Percentiles rank a stretch among this genome's conserved stretches.
These are phyloP conservation scores for Marasmius sp. DNA, from an alignment of 1,284 basidiomycete species.

Conservation along the genomic window DNA sequence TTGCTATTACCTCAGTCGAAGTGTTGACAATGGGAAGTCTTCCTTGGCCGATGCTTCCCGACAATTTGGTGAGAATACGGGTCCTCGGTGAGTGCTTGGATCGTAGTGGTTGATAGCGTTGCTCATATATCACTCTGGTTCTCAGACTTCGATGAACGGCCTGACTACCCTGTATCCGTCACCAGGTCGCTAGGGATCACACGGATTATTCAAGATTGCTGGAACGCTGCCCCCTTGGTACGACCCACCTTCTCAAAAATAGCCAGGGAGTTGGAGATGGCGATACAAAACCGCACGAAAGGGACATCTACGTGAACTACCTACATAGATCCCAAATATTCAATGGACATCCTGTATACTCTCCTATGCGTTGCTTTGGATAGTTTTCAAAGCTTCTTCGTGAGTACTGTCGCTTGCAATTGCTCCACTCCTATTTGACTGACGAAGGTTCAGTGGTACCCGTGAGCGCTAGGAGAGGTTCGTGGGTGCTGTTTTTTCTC, in stretches of 20 bases:
- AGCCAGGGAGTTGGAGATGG: neutral
- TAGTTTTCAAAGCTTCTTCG: no score
- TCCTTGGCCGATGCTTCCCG: slow-evolving; percentile 11
- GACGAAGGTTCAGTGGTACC: no score
- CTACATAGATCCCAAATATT: no score
- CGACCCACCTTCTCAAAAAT: slow-evolving; percentile 6
- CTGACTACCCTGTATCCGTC: slow-evolving; percentile 1
- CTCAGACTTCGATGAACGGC: slow-evolving; percentile 5
- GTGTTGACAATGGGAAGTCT: slow-evolving; percentile 13
- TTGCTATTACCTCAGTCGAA: slow-evolving; percentile 10
- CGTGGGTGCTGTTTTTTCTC: no score
- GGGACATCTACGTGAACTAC: neutral
- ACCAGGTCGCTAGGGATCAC: slow-evolving; percentile 6
- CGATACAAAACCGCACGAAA: neutral
- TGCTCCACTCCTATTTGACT: no score
- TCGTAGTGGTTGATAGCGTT: neutral
- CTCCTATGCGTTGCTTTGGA: no score
- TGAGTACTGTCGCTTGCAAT: no score
- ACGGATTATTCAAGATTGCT: slow-evolving; percentile 4
- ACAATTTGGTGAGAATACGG: slow-evolving; percentile 5
- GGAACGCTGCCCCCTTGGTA: neutral
- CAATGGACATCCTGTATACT: no score
- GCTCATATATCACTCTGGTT: neutral
- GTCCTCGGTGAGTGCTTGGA: slow-evolving; percentile 9
- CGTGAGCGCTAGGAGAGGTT: no score